Base-by-base conservation (phyloP, 208 protist genomes). In the Acanthamoeba royreba region DNA sequence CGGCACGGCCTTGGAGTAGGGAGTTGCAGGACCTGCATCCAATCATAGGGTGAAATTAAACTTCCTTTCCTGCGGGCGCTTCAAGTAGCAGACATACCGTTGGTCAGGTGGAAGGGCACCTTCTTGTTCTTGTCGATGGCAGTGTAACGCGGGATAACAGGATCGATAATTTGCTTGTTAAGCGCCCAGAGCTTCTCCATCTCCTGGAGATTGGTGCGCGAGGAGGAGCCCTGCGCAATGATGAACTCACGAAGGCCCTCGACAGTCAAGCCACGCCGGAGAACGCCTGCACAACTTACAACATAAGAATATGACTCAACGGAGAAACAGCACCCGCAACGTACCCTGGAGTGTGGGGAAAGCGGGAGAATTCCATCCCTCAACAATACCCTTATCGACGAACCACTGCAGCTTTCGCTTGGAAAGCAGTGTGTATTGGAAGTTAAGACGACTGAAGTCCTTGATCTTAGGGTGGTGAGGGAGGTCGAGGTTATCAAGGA, bases 341-440 rank as follows among this genome's bases (percentile, higher is more conserved):
- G 93, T 45, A 74, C 98, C 98, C 89, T 96, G 98, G 22, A 99
- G 97, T 33, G 99, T 99, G 66, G 99, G 99, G 93, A 99, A 99
- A 40, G 99, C 97, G 47, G 99, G 99, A 94, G 99, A 99, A 95
- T 99, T 97, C 99, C 99, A 99, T 42, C 99, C 99, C 72, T 98
- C 97, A 19, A 99, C 99, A 33, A 98, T 94, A 46, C 97, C 95
- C 1, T 98, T 97, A 42, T 99, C 98, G 13, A 99, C 99, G 92
- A 99, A 98, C 72, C 98, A 97, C 52, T 98, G 98, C 46, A 99
- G 96, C 97, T 99, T 99, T 63, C 99, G 97, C 97, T 99, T 99
- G 7, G 98, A 99, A 95, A 99, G 98, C 17, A 99, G 97, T 13
- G 99, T 99, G 96, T 99, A 99, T 52, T 98, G 97, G 97, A 99